Base-by-base conservation (phyloP, 108 stramenopile genomes). In the Cylindrotheca closterium region DNA sequence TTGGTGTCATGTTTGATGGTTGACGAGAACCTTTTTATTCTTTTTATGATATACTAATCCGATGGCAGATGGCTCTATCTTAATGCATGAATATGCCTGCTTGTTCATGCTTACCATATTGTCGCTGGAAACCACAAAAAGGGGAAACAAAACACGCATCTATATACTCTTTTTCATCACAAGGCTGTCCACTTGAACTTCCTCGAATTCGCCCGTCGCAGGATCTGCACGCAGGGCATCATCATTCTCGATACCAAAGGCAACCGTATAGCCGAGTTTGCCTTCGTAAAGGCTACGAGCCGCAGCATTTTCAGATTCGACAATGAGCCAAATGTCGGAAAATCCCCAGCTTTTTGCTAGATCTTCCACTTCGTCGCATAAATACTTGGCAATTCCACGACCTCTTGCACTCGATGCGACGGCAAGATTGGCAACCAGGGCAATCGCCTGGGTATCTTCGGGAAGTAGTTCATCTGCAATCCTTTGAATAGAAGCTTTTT, bases 361-460 rank as follows among this genome's bases (percentile, higher is more conserved):
- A 5, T 63, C 51, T 59, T 89, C 85, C 2, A 73, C 75, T 56
- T 86, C 82, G 12, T 54, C 25, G 51, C 88, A 89, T 27, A 89
- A 45, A 17, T 37, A 61, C 28, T 53, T 31, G 1, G 80, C 88
- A 26, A 89, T 48, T 1, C 88, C 85, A 33, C 49, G 57, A 47
- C 88, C 24, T 31, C 88, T 63, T 29, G 78, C 75, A n/a, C 56
- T 52, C 8, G 79, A 79, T 8, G 80, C 77, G 0, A 86, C 83
- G 27, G 77, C 83, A 26, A 89, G 71, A 52, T 89, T 89, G 15
- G 82, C 81, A 0, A 89, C 34, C 47, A 72, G 73, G 26, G 74
- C 75, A 8, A 83, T 81, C 0, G 84, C 80, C 37, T 68, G 63
- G 7, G 68, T 58, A 34, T 84, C 62, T 1, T 78, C 65, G 15